Evolutionary conservation across 306 rosid species (phyloP).

Genomic region (Hippophae rhamnoides): DNA sequence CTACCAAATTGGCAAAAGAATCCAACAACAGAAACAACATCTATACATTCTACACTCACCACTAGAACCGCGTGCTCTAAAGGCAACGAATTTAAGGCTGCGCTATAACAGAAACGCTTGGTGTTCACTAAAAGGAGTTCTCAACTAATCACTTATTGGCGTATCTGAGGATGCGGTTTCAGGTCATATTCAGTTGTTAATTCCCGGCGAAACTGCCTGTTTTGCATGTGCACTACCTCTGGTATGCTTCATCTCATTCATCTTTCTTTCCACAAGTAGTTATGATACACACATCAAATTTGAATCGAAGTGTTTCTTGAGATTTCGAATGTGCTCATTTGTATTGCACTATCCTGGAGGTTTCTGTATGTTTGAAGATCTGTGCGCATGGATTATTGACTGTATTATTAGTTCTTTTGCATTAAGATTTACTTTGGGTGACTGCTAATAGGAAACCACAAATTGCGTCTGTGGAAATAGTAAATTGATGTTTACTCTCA

Average conservation of each 20-base stretch:
- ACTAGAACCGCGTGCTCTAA: too few relatives aligned
- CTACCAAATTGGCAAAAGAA: too few relatives aligned
- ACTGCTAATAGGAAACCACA: background rate
- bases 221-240: slow-evolving; percentile 99
- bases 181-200: slow-evolving; percentile 86
- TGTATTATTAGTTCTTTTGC: background rate
- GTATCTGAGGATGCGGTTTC: slow-evolving; percentile 98
- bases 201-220: slow-evolving; percentile 98
- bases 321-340: background rate
- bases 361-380: background rate
- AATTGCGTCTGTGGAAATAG: background rate
- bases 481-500: background rate
- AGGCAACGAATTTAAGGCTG: too few relatives aligned
- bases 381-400: background rate
- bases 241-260: slow-evolving; percentile 34
- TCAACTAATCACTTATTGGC: slow-evolving; percentile 35
- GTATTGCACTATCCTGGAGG: background rate
- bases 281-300: background rate
- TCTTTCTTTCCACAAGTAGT: slow-evolving; percentile 9
- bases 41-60: too few relatives aligned
- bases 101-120: background rate
- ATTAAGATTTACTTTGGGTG: slow-evolving; percentile 2
- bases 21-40: too few relatives aligned
- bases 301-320: background rate
- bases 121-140: slow-evolving; percentile 12